These are phyloP conservation scores for Aspergillus sergii DNA, from an alignment of 2,329 filamentous ascomycete species.

Conservation along the genomic window DNA sequence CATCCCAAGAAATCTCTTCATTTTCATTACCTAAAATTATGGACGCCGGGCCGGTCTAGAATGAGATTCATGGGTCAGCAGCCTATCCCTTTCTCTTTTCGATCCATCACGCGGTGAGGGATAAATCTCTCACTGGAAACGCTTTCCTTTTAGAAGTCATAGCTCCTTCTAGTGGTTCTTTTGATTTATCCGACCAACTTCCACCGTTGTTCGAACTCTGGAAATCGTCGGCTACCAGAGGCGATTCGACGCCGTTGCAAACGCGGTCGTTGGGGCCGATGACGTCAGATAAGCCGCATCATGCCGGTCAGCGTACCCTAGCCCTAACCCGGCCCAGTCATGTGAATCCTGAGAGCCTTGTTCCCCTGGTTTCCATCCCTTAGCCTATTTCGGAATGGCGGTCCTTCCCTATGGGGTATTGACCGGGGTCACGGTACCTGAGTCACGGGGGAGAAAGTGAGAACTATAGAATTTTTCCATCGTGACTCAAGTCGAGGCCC, in stretches of 20 bases:
- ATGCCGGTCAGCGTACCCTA: not conserved
- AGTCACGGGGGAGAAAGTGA: too few relatives aligned
- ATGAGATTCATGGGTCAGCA: not conserved
- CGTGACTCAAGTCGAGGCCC: too few relatives aligned
- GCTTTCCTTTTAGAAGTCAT: not conserved
- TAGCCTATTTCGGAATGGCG: not conserved
- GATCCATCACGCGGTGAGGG: not conserved
- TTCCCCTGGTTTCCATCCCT: not conserved
- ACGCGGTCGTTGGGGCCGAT: not conserved
- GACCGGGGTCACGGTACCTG: too few relatives aligned
- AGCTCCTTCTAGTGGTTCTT: not conserved
- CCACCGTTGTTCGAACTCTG: not conserved
- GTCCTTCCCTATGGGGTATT: too few relatives aligned
- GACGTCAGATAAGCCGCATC: not conserved
- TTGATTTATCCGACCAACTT: not conserved
- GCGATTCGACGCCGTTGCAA: not conserved
- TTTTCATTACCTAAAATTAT: not conserved
- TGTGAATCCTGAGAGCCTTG: not conserved
- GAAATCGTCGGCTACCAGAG: not conserved
- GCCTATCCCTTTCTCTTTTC: not conserved
- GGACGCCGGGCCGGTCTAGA: not conserved
- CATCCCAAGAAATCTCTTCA: not conserved
- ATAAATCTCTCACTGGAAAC: not conserved
- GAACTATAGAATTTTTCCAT: too few relatives aligned
- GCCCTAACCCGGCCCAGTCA: not conserved